phyloP scores from a whole-genome alignment of 805 yeast genomes.

The Suhomyces sp. region DNA sequence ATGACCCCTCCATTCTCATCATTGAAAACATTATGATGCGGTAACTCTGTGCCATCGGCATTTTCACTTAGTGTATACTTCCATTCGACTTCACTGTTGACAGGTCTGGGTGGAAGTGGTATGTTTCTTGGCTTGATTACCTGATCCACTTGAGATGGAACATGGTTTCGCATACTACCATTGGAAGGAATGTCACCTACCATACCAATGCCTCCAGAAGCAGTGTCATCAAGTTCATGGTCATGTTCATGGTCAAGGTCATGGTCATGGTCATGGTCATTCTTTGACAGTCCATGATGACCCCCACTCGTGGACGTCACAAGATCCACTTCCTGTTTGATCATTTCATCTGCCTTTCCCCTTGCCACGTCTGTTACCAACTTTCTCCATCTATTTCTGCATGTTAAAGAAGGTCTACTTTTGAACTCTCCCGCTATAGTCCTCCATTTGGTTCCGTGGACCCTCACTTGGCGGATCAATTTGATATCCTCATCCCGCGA shows the following conservation, averaged over 20 bases:
- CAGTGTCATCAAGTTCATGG: no score
- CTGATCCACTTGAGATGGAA: no score
- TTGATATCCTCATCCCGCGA: constrained; percentile 68
- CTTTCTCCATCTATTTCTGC: constrained; percentile 91
- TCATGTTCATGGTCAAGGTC: no score
- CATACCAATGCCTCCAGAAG: no score
- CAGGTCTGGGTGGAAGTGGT: constrained; percentile 9
- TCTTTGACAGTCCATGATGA: no score
- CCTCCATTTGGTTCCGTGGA: constrained; percentile 87
- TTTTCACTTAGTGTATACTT: constrained; percentile 46
- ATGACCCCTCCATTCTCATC: constrained; percentile 48
- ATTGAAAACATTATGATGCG: constrained; percentile 20
- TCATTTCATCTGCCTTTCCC: constrained; percentile 56
- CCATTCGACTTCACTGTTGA: constrained; percentile 54
- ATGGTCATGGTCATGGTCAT: no score
- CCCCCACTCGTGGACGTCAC: no score
- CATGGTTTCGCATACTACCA: neutral
- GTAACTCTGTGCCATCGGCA: constrained; percentile 33
- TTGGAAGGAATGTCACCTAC: no score
- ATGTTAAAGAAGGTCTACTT: constrained; percentile 83
- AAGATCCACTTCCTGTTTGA: constrained; percentile 59
- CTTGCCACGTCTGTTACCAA: constrained; percentile 73
- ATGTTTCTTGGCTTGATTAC: no score
- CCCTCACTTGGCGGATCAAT: constrained; percentile 64
- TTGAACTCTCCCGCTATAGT: constrained; percentile 68